Base-by-base conservation (phyloP, 768 basidiomycete genomes). In the Lentinula boryana region DNA sequence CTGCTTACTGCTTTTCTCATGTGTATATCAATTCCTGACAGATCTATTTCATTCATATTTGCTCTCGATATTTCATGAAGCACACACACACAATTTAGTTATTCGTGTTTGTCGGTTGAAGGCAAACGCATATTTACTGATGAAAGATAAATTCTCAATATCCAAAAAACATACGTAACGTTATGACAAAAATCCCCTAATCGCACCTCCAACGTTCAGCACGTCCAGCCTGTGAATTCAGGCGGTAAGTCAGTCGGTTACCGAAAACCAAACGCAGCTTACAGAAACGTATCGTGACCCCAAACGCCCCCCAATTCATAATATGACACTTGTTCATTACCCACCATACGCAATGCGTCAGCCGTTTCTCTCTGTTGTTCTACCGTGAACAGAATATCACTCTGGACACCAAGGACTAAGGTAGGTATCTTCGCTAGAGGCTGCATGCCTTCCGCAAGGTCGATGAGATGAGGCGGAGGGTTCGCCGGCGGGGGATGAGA, bases 221-320 rank as follows among this genome's bases (percentile, higher is more conserved):
- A 92, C 85, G 69, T 97, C 95, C 65, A 97, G 77, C 69, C 88
- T 89, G 67, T 5, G 62, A 33, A 21, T 2, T 0, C 13, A 27
- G 13, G 36, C 15, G 31, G 13, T 12, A 15, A 51, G 50, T 6
- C 3, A 13, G 16, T 2, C 5, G 1, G 16, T 35, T 15, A 8
- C 9, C n/a, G 1, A 21, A n/a, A 38, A 62, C 41, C 55, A 40
- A 62, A 56, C 7, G 15, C 21, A 1, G 83, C 88, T 81, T 68
- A 89, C 86, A 98, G 76, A 77, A 98, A 98, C 21, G 95, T 98
- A 74, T 99, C 96, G 69, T 99, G 96, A 1, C 97, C 97, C 95
- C 95, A 98, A n/a, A 98, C 95, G 8, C 96, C 95, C 31, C 96
- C 96, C 2, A 98, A 82, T 74, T 98, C 97, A 70, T 96, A 99